A percentile compares a stretch with the other conserved stretches of the same genome.
Evolutionary conservation across 768 basidiomycete genomes (phyloP).

Genomic region (Serendipita sp.): DNA sequence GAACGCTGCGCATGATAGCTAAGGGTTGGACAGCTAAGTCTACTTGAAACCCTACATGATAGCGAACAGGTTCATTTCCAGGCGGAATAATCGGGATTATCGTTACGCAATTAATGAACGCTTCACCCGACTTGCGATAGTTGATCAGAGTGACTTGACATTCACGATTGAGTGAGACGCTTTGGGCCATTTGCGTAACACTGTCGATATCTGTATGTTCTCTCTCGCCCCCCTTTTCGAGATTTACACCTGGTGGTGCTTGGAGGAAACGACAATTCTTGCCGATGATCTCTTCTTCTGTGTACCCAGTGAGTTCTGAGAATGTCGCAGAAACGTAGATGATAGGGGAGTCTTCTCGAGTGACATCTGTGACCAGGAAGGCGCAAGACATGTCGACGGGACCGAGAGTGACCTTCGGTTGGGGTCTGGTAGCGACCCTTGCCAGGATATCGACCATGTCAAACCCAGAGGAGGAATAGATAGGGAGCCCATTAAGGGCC

Average conservation of each 20-base stretch:
- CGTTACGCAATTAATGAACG: slow-evolving; percentile 86
- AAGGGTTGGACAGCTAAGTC: slow-evolving; percentile 79
- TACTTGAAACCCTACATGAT: slow-evolving; percentile 91
- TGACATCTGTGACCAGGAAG: slow-evolving; percentile 81
- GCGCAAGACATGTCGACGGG: slow-evolving; percentile 84
- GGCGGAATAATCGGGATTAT: slow-evolving; percentile 60
- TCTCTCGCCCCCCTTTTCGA: slow-evolving; percentile 36
- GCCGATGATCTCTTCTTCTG: slow-evolving; percentile 61
- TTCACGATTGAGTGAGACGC: neutral
- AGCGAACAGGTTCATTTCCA: slow-evolving; percentile 57
- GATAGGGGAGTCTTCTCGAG: slow-evolving; percentile 68
- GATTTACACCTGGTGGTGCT: slow-evolving; percentile 42
- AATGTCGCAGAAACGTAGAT: slow-evolving; percentile 85
- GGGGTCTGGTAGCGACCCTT: slow-evolving; percentile 54
- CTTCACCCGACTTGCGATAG: slow-evolving; percentile 64
- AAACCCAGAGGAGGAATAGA: slow-evolving; percentile 86
- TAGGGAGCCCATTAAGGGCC: slow-evolving; percentile 26
- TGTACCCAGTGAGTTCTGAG: slow-evolving; percentile 57
- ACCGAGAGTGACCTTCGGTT: slow-evolving; percentile 64
- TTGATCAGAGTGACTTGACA: slow-evolving; percentile 51
- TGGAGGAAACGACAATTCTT: slow-evolving; percentile 86
- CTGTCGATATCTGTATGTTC: slow-evolving; percentile 47
- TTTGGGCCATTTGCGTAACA: slow-evolving; percentile 57
- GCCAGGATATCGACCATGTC: slow-evolving; percentile 73
- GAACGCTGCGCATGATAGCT: slow-evolving; percentile 61